Evolutionary conservation across 2,329 filamentous ascomycete species (phyloP).

Genomic region (Periconia sp.): DNA sequence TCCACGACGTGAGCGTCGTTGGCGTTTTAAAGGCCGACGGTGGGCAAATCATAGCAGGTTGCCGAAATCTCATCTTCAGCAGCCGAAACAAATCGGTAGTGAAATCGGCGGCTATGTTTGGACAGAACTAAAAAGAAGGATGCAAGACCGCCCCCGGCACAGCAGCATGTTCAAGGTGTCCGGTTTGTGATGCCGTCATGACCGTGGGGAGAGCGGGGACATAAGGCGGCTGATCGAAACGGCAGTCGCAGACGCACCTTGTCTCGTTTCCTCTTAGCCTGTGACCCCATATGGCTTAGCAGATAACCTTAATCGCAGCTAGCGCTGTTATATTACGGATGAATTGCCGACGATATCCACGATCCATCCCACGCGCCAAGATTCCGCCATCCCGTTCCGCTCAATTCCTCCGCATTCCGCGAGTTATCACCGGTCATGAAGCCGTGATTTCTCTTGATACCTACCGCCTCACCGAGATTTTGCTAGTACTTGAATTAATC

Average conservation of each 20-base stretch:
- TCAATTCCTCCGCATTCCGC: background rate
- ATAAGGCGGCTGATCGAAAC: constrained; percentile 12
- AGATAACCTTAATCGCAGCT: background rate
- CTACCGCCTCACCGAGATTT: background rate
- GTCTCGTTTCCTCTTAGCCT: background rate
- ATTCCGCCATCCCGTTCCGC: too few relatives aligned
- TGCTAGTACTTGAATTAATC: too few relatives aligned
- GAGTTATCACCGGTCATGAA: background rate
- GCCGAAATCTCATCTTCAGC: constrained; percentile 16
- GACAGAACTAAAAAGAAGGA: background rate
- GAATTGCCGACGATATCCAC: background rate
- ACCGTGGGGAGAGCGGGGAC: constrained; percentile 13
- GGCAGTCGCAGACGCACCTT: constrained; percentile 12
- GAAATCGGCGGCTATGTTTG: constrained; percentile 8
- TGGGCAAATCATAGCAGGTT: background rate
- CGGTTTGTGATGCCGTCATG: constrained; percentile 17
- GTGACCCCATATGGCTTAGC: background rate
- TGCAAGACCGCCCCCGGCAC: background rate
- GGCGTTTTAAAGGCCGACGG: constrained; percentile 9
- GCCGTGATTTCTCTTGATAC: background rate
- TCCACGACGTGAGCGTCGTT: background rate
- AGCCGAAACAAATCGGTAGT: constrained; percentile 19
- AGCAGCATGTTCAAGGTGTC: constrained; percentile 2
- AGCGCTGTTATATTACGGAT: background rate
- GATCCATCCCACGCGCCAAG: background rate